Evolutionary conservation across 768 basidiomycete genomes (phyloP), one percentile per base, ranked within the genome.

Genomic region (Leccinum variicolor): DNA sequence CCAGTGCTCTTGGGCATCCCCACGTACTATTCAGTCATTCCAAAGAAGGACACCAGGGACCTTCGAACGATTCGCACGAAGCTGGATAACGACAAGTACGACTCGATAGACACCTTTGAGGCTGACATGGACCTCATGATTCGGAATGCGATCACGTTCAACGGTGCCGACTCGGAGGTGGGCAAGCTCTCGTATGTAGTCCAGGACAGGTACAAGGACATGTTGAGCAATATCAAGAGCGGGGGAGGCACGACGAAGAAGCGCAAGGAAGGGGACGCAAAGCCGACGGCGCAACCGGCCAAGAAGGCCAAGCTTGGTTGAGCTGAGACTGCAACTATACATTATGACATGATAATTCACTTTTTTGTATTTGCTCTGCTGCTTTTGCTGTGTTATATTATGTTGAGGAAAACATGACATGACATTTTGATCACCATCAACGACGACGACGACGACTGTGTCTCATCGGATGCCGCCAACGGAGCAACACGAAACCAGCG

Each of bases 111-210:
- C 48, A 84, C 84, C 3, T 86, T 96, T 65, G 89, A 92, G 68
- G 88, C 85, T 2, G 96, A 98, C 69, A 74, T 95, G 54, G 83
- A 88, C 46, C 80, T 95, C 45, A 96, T 98, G 94, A 73, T 92
- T 57, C 75, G 83, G 58, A 98, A 98, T 68, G 92, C 95, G 15
- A 82, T 90, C 70, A 83, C 80, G 53, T 98, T 97, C 80, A 98
- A 98, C 63, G 90, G 89, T 0, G 76, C 76, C 2, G 85, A 87
- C 47, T 90, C 90, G 3, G 88, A 91, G 56, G 89, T 92, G n/a
- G 92, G 87, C 15, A 67, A 75, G 45, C 74, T 88, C 39, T 82
- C 90, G 8, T 64, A 74, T n/a, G 65, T 69, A 29, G 66, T 87
- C 50, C 76, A 76, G 48, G 76, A 80, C 52, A 83, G 80, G 61